These are phyloP conservation scores for Borealophlyctis nickersoniae DNA, from an alignment of 192 early-diverging fungal species.

Conservation along the genomic window DNA sequence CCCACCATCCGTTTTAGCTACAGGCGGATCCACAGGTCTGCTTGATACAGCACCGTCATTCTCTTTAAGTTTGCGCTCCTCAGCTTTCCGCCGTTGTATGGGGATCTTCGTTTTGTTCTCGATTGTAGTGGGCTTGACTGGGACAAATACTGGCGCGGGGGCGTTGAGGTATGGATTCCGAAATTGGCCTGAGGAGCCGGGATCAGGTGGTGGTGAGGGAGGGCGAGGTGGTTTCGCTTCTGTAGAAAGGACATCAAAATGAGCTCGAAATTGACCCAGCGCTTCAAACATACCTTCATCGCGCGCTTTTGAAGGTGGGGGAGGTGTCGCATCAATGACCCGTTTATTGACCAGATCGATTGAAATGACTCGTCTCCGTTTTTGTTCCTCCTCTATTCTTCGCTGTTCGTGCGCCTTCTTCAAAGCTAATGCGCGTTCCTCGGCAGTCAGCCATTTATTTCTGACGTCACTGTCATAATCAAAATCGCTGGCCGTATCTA, in stretches of 20 bases:
- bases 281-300: constrained; percentile 6
- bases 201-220: constrained; percentile 17
- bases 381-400: constrained; percentile 39
- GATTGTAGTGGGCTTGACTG: background rate
- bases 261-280: background rate
- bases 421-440: constrained; percentile 45
- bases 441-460: constrained; percentile 47
- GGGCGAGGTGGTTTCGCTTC: background rate
- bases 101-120: constrained; percentile 9
- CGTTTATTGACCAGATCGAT: constrained; percentile 36
- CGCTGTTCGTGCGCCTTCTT: constrained; percentile 36
- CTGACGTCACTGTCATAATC: constrained; percentile 27
- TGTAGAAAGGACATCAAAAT: background rate
- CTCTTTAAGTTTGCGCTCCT: background rate
- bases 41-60: background rate
- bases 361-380: constrained; percentile 40
- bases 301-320: background rate
- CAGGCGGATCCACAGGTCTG: background rate
- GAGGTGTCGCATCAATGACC: constrained; percentile 22
- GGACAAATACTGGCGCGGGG: constrained; percentile 28
- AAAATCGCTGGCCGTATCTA: constrained; percentile 46
- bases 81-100: constrained; percentile 12
- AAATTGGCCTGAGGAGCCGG: constrained; percentile 36
- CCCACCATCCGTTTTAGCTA: background rate
- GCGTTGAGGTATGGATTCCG: constrained; percentile 37